Evolutionary conservation across 192 early-diverging fungal species (phyloP).

Genomic region (Podila verticillata): DNA sequence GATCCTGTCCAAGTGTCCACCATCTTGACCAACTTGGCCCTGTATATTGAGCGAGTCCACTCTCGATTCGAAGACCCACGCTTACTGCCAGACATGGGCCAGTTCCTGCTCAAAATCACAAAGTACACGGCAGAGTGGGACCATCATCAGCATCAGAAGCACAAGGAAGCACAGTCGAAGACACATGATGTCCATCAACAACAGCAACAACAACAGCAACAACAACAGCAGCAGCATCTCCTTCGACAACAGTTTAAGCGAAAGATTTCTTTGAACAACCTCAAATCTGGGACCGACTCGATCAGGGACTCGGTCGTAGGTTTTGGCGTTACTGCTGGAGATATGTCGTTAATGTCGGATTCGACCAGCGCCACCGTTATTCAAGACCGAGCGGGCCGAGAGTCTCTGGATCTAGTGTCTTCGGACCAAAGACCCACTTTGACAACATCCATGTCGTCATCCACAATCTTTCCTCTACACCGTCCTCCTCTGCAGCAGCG

Average conservation of each 20-base stretch:
- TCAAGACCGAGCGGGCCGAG: neutral
- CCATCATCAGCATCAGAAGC: conserved; percentile 29
- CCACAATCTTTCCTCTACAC: neutral
- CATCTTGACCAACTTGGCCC: conserved; percentile 60
- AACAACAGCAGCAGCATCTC: conserved; percentile 8
- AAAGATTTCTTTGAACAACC: neutral
- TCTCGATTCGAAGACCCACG: conserved; percentile 55
- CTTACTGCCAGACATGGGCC: conserved; percentile 52
- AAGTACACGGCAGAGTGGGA: conserved; percentile 59
- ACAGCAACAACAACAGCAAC: neutral
- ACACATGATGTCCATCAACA: conserved; percentile 15
- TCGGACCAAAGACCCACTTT: neutral
- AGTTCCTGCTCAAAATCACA: conserved; percentile 51
- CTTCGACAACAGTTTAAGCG: conserved; percentile 12
- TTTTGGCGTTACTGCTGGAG: neutral
- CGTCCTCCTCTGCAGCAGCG: neutral
- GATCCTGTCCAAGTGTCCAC: conserved; percentile 59
- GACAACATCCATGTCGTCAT: neutral
- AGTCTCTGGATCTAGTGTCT: neutral
- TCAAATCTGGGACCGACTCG: conserved; percentile 14
- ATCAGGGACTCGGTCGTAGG: conserved; percentile 6
- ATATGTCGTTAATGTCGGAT: neutral
- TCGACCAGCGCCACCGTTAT: neutral
- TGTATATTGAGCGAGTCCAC: conserved; percentile 64
- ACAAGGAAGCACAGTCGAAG: conserved; percentile 15